Conservation (phyloP, 2,329 filamentous ascomycete species). For the Aspergillus candidus region DNA sequence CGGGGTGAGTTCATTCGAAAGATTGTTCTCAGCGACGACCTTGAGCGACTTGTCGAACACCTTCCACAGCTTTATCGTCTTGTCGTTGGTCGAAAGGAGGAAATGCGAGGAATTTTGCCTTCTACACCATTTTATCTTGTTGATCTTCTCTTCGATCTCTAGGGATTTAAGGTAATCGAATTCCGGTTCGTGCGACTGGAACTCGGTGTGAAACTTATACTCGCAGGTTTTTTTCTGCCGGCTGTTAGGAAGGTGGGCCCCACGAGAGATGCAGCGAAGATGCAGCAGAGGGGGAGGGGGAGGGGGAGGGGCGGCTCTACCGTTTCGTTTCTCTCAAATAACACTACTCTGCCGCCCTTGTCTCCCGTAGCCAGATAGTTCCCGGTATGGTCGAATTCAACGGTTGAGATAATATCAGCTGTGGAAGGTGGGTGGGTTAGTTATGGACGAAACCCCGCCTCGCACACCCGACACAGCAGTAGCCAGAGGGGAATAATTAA, state of each 20-base stretch:
- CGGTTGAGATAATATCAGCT: slow-evolving; percentile 49
- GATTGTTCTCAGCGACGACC: slow-evolving; percentile 97
- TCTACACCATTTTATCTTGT: slow-evolving; percentile 99
- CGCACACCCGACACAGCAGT: neutral
- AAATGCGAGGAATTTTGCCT: slow-evolving; percentile 98
- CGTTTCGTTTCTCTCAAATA: slow-evolving; percentile 76
- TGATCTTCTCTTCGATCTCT: slow-evolving; percentile 99
- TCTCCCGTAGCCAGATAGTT: slow-evolving; percentile 50
- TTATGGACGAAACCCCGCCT: neutral
- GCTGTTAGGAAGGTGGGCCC: slow-evolving; percentile 28
- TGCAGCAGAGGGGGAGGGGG: too few species aligned
- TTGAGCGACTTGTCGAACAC: slow-evolving; percentile 99
- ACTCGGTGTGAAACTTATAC: slow-evolving; percentile 99
- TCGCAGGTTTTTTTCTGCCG: slow-evolving; percentile 97
- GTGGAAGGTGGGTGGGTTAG: slow-evolving; percentile 3
- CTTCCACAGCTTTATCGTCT: slow-evolving; percentile 99
- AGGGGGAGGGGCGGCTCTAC: slow-evolving; percentile 42
- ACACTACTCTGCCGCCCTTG: slow-evolving; percentile 47
- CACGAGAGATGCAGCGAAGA: slow-evolving; percentile 4
- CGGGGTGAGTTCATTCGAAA: slow-evolving; percentile 89
- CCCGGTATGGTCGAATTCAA: slow-evolving; percentile 49
- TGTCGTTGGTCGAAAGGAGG: slow-evolving; percentile 96
- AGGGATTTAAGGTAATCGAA: slow-evolving; percentile 99
- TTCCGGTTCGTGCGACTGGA: slow-evolving; percentile 98
- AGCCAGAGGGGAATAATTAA: neutral